phyloP scores from a whole-genome alignment of 2,329 filamentous ascomycete species.

The Colletotrichum sp. region DNA sequence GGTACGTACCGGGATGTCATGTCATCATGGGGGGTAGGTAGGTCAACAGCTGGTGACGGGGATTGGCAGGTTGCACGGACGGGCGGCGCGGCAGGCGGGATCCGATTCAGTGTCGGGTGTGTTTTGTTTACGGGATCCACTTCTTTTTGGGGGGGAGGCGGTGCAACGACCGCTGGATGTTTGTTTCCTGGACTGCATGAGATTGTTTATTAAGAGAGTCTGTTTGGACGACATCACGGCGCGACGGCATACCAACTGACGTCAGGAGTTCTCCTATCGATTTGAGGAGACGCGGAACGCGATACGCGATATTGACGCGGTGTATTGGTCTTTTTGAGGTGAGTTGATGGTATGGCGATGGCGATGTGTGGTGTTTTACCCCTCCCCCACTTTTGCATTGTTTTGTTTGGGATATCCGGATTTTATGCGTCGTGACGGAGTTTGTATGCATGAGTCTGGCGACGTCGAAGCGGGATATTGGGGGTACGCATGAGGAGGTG shows the following conservation, averaged over 20 bases:
- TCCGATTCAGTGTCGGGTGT: not conserved
- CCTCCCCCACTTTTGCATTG: not conserved
- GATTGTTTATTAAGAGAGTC: not conserved
- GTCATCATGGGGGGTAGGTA: not conserved
- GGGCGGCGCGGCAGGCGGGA: not conserved
- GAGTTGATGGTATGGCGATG: not conserved
- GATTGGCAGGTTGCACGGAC: not conserved
- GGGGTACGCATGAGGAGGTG: not conserved
- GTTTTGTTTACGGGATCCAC: not conserved
- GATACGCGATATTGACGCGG: not conserved
- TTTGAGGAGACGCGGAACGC: not conserved
- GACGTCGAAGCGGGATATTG: not conserved
- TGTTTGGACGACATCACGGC: not conserved
- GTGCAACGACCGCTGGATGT: not conserved
- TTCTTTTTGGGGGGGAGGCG: not conserved
- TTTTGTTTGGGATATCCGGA: not conserved
- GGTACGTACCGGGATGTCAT: not conserved
- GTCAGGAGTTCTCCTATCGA: not conserved
- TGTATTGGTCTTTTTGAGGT: not conserved
- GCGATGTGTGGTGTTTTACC: not conserved
- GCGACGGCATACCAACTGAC: not conserved
- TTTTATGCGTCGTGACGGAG: not conserved
- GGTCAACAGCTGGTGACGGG: not conserved
- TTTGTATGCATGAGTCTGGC: not conserved
- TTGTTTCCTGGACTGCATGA: not conserved